Conservation (phyloP, 768 basidiomycete genomes). For the Suillus paluster region DNA sequence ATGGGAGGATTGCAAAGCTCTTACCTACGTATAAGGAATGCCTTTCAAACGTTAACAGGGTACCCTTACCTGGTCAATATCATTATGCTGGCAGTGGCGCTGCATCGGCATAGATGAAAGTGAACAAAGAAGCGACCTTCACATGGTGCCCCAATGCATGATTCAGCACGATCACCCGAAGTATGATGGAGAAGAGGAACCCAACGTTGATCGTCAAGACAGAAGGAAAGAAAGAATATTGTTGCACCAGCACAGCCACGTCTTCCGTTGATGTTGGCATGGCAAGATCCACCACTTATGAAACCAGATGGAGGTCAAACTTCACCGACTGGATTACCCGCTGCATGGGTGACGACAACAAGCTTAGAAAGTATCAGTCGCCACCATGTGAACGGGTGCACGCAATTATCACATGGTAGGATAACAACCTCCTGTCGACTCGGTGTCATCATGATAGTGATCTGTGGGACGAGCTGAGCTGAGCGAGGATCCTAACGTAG, state of each 20-base stretch:
- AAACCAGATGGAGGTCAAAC: too few species aligned
- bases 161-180: not conserved
- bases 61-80: not conserved
- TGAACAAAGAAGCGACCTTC: not conserved
- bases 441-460: too few species aligned
- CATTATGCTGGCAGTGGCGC: slow-evolving; percentile 1
- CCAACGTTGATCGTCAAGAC: not conserved
- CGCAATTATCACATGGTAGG: too few species aligned
- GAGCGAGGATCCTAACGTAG: too few species aligned
- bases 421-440: too few species aligned
- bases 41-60: not conserved
- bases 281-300: too few species aligned
- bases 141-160: not conserved
- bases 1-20: too few species aligned
- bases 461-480: too few species aligned
- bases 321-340: too few species aligned
- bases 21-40: not conserved
- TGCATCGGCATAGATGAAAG: not conserved
- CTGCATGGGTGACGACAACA: too few species aligned
- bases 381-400: too few species aligned
- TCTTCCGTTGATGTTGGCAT: not conserved
- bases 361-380: too few species aligned
- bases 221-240: not conserved
- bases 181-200: not conserved
- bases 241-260: not conserved